Base-by-base conservation (phyloP, 768 basidiomycete genomes). In the Mycena rebaudengoi region DNA sequence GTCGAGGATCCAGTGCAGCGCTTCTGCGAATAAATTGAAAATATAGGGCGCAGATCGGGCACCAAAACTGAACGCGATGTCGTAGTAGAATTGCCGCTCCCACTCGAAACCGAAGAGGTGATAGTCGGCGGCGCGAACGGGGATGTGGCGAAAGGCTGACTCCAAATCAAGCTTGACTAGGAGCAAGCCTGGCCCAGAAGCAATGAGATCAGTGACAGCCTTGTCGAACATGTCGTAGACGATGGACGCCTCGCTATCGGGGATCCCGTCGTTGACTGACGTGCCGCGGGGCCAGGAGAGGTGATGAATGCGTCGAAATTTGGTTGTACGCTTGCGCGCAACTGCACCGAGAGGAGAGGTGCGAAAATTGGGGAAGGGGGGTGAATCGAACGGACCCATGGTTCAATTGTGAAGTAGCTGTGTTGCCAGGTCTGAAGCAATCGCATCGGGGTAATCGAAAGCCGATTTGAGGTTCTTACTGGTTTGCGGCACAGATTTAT, bases 1-100 rank as follows among this genome's bases (percentile, higher is more conserved):
- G n/a, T n/a, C n/a, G n/a, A n/a, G n/a, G n/a, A n/a, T n/a, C n/a
- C n/a, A n/a, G n/a, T n/a, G n/a, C n/a, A n/a, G n/a, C n/a, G n/a
- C n/a, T n/a, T n/a, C n/a, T n/a, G n/a, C n/a, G n/a, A n/a, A n/a
- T n/a, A n/a, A n/a, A n/a, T n/a, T n/a, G n/a, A n/a, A n/a, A n/a
- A n/a, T n/a, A n/a, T 3, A 79, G 45, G 4, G 11, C 35, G 35
- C 35, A 10, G 35, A 37, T 10, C 35, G 35, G 35, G 11, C 10
- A 18, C 35, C 35, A 18, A 37, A 37, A 37, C 35, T 18, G 10
- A 37, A 18, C 35, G 18, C 35, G 10, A 37, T 18, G 35, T 37
- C 35, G 35, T 37, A 37, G 35, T 37, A 37, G 35, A 37, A 37
- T 37, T 10, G 11, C 35, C 35, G 11, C 10, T 37, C 35, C 35